Evolutionary conservation across 192 early-diverging fungal species (phyloP), one percentile per base, ranked within the genome.

Genomic region (Umbelopsis sp.): DNA sequence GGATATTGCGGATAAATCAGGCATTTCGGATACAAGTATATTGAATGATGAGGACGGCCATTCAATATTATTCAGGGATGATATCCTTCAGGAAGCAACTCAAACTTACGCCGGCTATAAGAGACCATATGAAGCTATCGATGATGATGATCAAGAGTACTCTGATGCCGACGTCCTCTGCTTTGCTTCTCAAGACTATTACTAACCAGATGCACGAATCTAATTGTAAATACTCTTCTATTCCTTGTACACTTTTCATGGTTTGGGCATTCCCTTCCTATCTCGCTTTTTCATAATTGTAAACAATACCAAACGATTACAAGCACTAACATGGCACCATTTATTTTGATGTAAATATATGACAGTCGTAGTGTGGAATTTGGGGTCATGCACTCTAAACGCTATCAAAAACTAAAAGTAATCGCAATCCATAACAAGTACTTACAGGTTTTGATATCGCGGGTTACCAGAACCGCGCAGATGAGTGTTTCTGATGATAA

Each of bases 401-500:
- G 9, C 16, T 36, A 34, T 62, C 56, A 62, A 34, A 62, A 17
- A 31, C 56, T 62, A 62, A 20, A 21, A 17, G 31, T 34, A 34
- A n/a, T 20, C 56, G 31, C 34, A 34, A 62, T 62, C 17, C 56
- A 62, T 32, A 62, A 62, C 26, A 62, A 29, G 56, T 62, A 62
- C 56, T 62, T 62, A 62, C 56, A 62, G 56, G 56, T 62, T 62
- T 62, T 62, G 31, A 34, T 62, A 62, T 62, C 56, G 56, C 56
- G 56, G 56, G 56, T 62, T 62, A 34, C 56, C 56, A 62, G 56
- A 62, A 62, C 56, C 56, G 56, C 56, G 29, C 56, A 62, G n/a
- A 34, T 62, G 56, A 32, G 31, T 29, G 26, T 11, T 62, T 29
- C 31, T 62, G 29, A 12, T n/a, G 26, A 31, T 4, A 62, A 62